Percentiles rank a stretch among this genome's conserved stretches.
These are phyloP conservation scores for Exophiala sp. DNA, from an alignment of 2,329 filamentous ascomycete species.

Conservation along the genomic window DNA sequence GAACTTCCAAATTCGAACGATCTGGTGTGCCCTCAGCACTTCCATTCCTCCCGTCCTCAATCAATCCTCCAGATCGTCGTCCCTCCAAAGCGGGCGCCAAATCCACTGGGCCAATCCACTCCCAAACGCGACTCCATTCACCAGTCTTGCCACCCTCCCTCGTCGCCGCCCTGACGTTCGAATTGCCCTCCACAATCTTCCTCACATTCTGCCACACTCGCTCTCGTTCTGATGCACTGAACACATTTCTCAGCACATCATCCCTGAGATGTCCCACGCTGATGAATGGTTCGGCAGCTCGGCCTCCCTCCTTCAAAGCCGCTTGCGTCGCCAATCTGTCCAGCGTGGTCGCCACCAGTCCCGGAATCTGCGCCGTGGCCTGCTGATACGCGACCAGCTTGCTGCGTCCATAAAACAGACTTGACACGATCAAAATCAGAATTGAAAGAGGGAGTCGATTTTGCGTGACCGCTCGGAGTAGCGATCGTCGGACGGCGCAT, in stretches of 20 bases:
- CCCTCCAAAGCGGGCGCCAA: slow-evolving; percentile 34
- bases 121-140: slow-evolving; percentile 62
- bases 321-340: slow-evolving; percentile 81
- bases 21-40: slow-evolving; percentile 29
- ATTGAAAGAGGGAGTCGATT: slow-evolving; percentile 50
- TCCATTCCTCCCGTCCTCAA: slow-evolving; percentile 19
- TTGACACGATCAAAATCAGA: slow-evolving; percentile 45
- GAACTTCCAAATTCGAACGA: slow-evolving; percentile 16
- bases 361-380: slow-evolving; percentile 70
- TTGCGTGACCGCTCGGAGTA: slow-evolving; percentile 48
- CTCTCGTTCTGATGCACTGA: slow-evolving; percentile 71
- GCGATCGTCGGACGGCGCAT: slow-evolving; percentile 52
- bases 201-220: slow-evolving; percentile 80
- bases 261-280: slow-evolving; percentile 86
- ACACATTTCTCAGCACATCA: slow-evolving; percentile 79
- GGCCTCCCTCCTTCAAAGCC: slow-evolving; percentile 66
- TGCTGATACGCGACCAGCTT: slow-evolving; percentile 61
- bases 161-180: slow-evolving; percentile 79
- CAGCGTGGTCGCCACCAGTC: slow-evolving; percentile 78
- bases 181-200: slow-evolving; percentile 85
- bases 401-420: slow-evolving; percentile 61
- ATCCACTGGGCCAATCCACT: slow-evolving; percentile 61
- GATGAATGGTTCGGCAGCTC: slow-evolving; percentile 71
- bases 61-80: slow-evolving; percentile 30
- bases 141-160: slow-evolving; percentile 55